A percentile compares a stretch with the other conserved stretches of the same genome.
Conservation (phyloP, 768 basidiomycete species). For the Leucocoprinus birnbaumii region DNA sequence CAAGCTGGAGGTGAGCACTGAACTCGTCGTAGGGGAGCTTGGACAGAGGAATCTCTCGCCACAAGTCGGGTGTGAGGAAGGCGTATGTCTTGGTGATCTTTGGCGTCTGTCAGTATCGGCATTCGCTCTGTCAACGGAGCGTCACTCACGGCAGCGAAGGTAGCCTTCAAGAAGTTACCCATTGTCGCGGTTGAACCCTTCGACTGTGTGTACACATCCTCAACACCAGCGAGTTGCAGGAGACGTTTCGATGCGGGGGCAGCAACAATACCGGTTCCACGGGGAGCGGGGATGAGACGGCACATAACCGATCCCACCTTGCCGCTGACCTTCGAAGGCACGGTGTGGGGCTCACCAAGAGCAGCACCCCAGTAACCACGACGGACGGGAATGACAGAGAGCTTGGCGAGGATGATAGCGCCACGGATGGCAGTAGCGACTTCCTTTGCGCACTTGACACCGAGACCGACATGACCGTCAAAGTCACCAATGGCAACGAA, state of each 20-base stretch:
- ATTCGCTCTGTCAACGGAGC: not conserved
- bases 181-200: constrained; percentile 98
- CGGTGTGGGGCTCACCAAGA: constrained; percentile 98
- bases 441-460: constrained; percentile 99
- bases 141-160: constrained; percentile 79
- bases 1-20: constrained; percentile 87
- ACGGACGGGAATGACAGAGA: constrained; percentile 96
- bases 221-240: constrained; percentile 95
- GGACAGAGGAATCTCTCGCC: constrained; percentile 90
- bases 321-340: constrained; percentile 97
- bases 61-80: constrained; percentile 97
- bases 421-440: constrained; percentile 99
- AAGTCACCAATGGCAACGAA: constrained; percentile 99
- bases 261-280: constrained; percentile 99
- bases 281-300: constrained; percentile 95
- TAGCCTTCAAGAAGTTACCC: constrained; percentile 99
- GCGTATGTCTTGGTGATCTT: constrained; percentile 98
- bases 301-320: constrained; percentile 99
- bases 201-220: constrained; percentile 97
- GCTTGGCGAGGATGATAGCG: constrained; percentile 98
- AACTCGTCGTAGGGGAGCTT: constrained; percentile 94
- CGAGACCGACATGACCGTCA: constrained; percentile 98
- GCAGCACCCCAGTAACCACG: constrained; percentile 99
- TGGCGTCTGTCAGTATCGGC: not conserved
- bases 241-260: constrained; percentile 97